These are phyloP conservation scores for Jasminum sambac DNA, from an alignment of 257 asterid genomes.

Conservation along the genomic window DNA sequence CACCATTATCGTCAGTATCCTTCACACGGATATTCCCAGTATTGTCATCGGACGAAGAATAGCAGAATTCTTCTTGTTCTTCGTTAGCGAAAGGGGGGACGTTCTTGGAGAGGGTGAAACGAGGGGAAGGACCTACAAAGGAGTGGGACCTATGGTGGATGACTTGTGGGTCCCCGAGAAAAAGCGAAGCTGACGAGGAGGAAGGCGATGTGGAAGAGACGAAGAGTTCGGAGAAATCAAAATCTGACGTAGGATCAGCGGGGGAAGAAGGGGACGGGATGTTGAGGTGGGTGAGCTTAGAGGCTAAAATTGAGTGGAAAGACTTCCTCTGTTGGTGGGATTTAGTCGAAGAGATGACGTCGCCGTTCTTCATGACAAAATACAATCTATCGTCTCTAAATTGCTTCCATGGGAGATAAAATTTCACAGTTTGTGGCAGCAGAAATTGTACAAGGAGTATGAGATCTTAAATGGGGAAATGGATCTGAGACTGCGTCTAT, in stretches of 20 bases:
- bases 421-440: not conserved
- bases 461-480: conserved; percentile 22
- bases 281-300: conserved; percentile 62
- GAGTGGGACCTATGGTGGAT: conserved; percentile 84
- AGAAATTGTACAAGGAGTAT: conserved; percentile 25
- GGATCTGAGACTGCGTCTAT: not conserved
- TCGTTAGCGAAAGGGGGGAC: conserved; percentile 37
- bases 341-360: conserved; percentile 24
- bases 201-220: conserved; percentile 58
- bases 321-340: conserved; percentile 53
- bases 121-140: conserved; percentile 87
- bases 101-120: conserved; percentile 67
- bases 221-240: conserved; percentile 80
- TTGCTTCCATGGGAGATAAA: not conserved
- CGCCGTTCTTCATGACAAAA: conserved; percentile 30
- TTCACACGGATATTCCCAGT: conserved; percentile 18
- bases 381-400: not conserved
- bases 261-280: conserved; percentile 57
- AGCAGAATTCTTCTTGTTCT: conserved; percentile 45
- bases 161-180: conserved; percentile 67
- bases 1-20: conserved; percentile 1
- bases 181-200: conserved; percentile 46
- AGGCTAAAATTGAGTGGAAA: conserved; percentile 56
- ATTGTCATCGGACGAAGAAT: conserved; percentile 55
- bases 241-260: conserved; percentile 51